phyloP scores from a whole-genome alignment of 805 yeast species.

The Starmerella roubikii region DNA sequence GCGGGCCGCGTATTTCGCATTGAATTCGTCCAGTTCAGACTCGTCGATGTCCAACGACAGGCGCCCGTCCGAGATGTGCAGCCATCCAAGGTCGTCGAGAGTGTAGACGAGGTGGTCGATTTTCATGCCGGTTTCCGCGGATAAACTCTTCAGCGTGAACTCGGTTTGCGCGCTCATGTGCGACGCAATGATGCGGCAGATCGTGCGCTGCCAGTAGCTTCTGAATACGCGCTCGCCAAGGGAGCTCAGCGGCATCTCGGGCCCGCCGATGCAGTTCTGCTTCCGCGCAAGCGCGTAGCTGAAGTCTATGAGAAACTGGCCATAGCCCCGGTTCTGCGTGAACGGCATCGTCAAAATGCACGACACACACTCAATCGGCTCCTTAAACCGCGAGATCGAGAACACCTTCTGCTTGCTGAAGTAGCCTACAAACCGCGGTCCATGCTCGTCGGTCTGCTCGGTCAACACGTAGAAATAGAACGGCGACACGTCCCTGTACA shows the following conservation, averaged over 20 bases:
- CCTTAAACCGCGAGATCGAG: constrained; percentile 3
- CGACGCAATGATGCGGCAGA: constrained; percentile 37
- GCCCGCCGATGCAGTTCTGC: constrained; percentile 77
- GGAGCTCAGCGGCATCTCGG: constrained; percentile 87
- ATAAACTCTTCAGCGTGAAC: constrained; percentile 43
- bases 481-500: constrained; percentile 92
- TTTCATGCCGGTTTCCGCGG: constrained; percentile 70
- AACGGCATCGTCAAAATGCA: constrained; percentile 85
- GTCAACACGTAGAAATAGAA: constrained; percentile 78
- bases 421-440: constrained; percentile 61
- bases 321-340: constrained; percentile 79
- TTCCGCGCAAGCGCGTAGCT: constrained; percentile 65
- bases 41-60: constrained; percentile 1
- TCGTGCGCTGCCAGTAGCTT: constrained; percentile 66
- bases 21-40: not conserved
- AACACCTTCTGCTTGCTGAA: constrained; percentile 66
- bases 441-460: constrained; percentile 41
- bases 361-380: constrained; percentile 60
- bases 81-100: constrained; percentile 57
- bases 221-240: constrained; percentile 75
- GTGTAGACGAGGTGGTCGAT: constrained; percentile 79
- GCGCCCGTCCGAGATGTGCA: constrained; percentile 26
- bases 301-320: constrained; percentile 75
- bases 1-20: constrained; percentile 2
- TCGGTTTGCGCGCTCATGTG: constrained; percentile 1